Base-by-base conservation (phyloP, 805 yeast species). In the Starmera caribaea region DNA sequence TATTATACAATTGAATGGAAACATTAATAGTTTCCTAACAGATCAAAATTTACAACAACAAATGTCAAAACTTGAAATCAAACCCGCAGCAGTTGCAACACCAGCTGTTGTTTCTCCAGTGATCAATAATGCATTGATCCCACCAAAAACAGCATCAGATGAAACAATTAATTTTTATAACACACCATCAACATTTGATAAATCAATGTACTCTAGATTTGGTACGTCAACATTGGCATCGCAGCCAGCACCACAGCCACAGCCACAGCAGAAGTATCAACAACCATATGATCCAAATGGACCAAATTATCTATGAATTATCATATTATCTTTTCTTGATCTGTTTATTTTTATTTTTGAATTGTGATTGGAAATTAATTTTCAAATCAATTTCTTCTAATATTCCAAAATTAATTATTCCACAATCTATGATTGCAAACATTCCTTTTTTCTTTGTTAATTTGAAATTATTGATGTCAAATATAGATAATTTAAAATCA, bases 401-500 rank as follows among this genome's bases (percentile, higher is more conserved):
- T 35, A 63, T 64, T n/a, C 76, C 64, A 50, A 81, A 85, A 51
- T 79, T 82, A 14, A 85, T 70, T 5, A 85, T 66, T 0, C 96
- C 95, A 48, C 74, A 68, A 53, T 84, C 92, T 6, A 86, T 74
- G 1, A 81, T 64, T 0, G 95, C 95, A n/a, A 65, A 34, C 3
- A 85, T 58, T 6, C 81, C 61, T 21, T 65, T 66, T 16, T 76
- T 58, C 17, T 50, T 58, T 0, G 87, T 85, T 36, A 81, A 69
- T 14, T 56, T 55, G 17, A 52, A 39, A 3, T 58, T 55, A 10
- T 62, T 63, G 4, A 73, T 67, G 42, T 76, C 72, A 13, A 76
- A 67, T 0, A 86, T 74, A 2, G 74, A 67, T 1, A 90, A 59
- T 48, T 80, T 86, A 54, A 74, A 89, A 55, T 89, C 89, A 1